phyloP scores from a whole-genome alignment of 23 red algal genomes.

The Cyanidium caldarium region DNA sequence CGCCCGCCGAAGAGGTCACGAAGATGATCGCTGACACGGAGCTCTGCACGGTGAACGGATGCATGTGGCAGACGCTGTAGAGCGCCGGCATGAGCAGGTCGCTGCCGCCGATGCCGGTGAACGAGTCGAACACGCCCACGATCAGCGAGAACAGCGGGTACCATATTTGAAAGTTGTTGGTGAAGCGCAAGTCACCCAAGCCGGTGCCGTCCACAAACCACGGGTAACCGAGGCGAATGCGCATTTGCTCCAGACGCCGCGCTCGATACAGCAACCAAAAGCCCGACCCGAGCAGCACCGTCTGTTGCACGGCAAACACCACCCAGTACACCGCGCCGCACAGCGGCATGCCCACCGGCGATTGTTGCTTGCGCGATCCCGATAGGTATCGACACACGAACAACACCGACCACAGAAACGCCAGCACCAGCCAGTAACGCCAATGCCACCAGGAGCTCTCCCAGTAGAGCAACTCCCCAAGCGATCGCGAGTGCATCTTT shows the following conservation, averaged over 20 bases:
- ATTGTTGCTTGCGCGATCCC: background rate
- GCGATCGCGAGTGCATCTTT: background rate
- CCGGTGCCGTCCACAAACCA: constrained; percentile 8
- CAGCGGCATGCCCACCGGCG: constrained; percentile 7
- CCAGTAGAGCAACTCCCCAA: constrained; percentile 1
- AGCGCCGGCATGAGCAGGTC: background rate
- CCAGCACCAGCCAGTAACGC: constrained; percentile 3
- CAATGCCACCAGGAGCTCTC: constrained; percentile 11
- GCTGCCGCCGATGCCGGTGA: constrained; percentile 8
- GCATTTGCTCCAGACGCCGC: background rate
- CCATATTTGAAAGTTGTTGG: background rate
- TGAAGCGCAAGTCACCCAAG: background rate
- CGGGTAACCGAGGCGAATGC: background rate
- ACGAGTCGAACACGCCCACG: constrained; percentile 9
- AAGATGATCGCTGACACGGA: constrained; percentile 9
- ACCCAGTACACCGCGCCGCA: constrained; percentile 15
- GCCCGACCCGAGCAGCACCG: background rate
- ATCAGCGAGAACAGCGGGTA: background rate
- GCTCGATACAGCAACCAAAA: background rate
- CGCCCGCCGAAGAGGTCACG: constrained; percentile 13
- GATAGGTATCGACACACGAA: constrained; percentile 7
- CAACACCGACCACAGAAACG: constrained; percentile 3
- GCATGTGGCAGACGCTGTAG: background rate
- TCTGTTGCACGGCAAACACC: constrained; percentile 7
- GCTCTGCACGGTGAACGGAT: constrained; percentile 16